phyloP scores from a whole-genome alignment of 1,139 yeast species.

The Eremothecium cymbalariae region DNA sequence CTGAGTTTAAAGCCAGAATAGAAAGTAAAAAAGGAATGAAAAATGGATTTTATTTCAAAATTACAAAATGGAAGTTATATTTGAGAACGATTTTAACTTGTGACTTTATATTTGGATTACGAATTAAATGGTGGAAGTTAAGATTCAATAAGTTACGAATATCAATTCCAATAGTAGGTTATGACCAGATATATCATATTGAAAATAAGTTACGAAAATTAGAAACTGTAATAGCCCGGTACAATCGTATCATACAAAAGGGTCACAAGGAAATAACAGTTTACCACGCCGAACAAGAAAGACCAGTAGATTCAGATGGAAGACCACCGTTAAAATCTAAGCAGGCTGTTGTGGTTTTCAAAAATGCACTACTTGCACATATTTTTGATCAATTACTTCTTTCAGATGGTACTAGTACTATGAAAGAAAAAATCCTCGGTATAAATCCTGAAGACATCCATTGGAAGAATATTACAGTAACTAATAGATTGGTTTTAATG shows the following conservation, averaged over 20 bases:
- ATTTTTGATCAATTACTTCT: conserved; percentile 49
- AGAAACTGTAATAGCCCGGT: neutral
- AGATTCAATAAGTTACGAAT: conserved; percentile 1
- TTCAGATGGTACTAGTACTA: conserved; percentile 37
- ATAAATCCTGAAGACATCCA: conserved; percentile 50
- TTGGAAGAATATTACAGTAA: conserved; percentile 46
- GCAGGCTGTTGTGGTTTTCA: conserved; percentile 48
- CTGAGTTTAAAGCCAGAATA: neutral
- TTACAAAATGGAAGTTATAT: conserved; percentile 3
- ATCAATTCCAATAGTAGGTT: neutral
- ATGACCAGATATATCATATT: conserved; percentile 1
- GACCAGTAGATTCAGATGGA: neutral
- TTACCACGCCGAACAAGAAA: conserved; percentile 10
- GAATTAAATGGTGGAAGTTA: neutral
- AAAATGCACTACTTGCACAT: conserved; percentile 41
- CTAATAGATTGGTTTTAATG: conserved; percentile 32
- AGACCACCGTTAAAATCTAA: conserved; percentile 16
- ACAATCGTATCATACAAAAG: conserved; percentile 1
- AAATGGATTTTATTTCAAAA: neutral
- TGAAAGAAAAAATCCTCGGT: conserved; percentile 41
- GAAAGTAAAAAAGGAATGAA: no score
- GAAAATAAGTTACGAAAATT: conserved; percentile 1
- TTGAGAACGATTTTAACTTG: conserved; percentile 1
- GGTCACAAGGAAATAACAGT: conserved; percentile 11
- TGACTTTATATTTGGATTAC: conserved; percentile 4